Conservation (phyloP, 805 yeast genomes). For the Cyberlindnera samutprakarnensis region DNA sequence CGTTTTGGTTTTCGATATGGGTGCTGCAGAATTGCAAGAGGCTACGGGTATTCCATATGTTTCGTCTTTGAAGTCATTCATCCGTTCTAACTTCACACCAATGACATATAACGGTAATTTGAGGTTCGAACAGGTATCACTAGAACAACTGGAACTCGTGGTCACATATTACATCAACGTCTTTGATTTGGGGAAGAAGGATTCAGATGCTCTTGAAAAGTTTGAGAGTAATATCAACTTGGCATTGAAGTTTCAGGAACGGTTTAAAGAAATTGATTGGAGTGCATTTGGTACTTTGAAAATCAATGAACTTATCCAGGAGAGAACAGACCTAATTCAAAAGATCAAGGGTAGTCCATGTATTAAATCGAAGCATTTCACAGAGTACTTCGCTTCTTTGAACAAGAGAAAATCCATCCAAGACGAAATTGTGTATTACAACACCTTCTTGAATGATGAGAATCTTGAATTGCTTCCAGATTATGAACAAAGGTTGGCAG, state of each 20-base stretch:
- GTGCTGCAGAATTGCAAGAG: constrained; percentile 24
- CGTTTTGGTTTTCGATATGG: constrained; percentile 40
- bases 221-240: constrained; percentile 29
- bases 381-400: constrained; percentile 35
- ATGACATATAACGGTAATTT: constrained; percentile 25
- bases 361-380: constrained; percentile 36
- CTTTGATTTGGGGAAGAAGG: constrained; percentile 18
- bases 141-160: constrained; percentile 36
- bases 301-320: constrained; percentile 29
- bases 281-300: constrained; percentile 26
- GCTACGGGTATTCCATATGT: constrained; percentile 30
- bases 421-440: constrained; percentile 45
- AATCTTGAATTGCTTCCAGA: constrained; percentile 88
- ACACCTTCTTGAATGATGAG: constrained; percentile 69
- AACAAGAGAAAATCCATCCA: constrained; percentile 39
- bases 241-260: constrained; percentile 30
- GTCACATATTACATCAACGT: constrained; percentile 14
- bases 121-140: constrained; percentile 31
- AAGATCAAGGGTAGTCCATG: constrained; percentile 23
- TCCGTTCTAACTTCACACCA: constrained; percentile 18
- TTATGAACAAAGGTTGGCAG: constrained; percentile 81
- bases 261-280: constrained; percentile 39
- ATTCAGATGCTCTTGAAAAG: constrained; percentile 22
- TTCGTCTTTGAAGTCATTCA: constrained; percentile 22
- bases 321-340: constrained; percentile 29